phyloP scores from a whole-genome alignment of 257 asterid species.

The Nicotiana noctiflora region DNA sequence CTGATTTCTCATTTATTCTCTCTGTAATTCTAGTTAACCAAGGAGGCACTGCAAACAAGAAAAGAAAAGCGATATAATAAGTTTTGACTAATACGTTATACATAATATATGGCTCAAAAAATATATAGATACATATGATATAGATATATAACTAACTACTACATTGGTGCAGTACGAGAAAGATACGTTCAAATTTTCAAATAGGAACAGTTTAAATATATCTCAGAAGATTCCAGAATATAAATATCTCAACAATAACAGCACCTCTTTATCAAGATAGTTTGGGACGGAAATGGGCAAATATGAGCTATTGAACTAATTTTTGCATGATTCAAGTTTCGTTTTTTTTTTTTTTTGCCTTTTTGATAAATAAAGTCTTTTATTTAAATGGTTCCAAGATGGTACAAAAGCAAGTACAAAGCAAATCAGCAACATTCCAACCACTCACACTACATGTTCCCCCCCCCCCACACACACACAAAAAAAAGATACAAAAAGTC shows the following conservation, averaged over 20 bases:
- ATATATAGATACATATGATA: too few species aligned
- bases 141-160: too few species aligned
- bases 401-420: too few species aligned
- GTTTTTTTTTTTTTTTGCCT: too few species aligned
- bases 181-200: too few species aligned
- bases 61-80: background rate
- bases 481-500: background rate
- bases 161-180: too few species aligned
- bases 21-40: constrained; percentile 63
- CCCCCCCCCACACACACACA: too few species aligned
- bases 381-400: too few species aligned
- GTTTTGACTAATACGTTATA: background rate
- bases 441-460: too few species aligned
- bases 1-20: constrained; percentile 48
- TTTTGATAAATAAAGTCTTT: too few species aligned
- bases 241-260: background rate
- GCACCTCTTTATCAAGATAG: background rate
- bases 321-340: background rate
- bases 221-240: background rate
- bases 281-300: background rate
- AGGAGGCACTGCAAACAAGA: constrained; percentile 72
- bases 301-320: background rate
- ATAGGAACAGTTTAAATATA: background rate
- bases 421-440: too few species aligned
- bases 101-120: too few species aligned